Conservation (phyloP, 2,329 filamentous ascomycete species). For the Fusarium anthophilum region DNA sequence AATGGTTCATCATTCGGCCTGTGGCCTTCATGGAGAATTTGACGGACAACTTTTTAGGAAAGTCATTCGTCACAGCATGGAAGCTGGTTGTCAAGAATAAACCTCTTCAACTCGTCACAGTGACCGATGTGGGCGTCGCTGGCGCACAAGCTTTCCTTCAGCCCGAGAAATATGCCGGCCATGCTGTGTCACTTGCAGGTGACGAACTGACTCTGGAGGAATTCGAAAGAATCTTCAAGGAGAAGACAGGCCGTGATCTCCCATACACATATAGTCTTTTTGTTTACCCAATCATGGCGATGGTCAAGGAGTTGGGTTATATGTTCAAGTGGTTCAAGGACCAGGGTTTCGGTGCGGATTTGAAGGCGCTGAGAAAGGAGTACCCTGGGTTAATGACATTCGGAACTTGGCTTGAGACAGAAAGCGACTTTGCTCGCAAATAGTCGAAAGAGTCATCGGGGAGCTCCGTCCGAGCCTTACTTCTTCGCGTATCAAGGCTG, state of each 20-base stretch:
- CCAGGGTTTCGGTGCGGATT: conserved; percentile 7
- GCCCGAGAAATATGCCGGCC: conserved; percentile 7
- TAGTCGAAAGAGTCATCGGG: neutral
- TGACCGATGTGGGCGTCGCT: conserved; percentile 2
- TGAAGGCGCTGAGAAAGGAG: conserved; percentile 9
- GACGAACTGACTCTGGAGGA: conserved; percentile 10
- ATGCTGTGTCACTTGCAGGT: conserved; percentile 3
- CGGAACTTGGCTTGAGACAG: conserved; percentile 5
- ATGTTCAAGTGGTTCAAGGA: conserved; percentile 27
- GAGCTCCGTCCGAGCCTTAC: neutral
- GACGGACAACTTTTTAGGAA: conserved; percentile 43
- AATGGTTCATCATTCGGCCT: conserved; percentile 51
- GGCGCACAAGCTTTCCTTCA: conserved; percentile 8
- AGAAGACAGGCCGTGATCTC: conserved; percentile 2
- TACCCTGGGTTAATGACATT: conserved; percentile 4
- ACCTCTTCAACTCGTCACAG: conserved; percentile 20
- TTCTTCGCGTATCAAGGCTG: neutral
- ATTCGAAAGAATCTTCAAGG: neutral
- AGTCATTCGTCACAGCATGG: conserved; percentile 48
- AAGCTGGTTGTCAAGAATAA: conserved; percentile 43
- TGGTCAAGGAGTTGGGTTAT: conserved; percentile 17
- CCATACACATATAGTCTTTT: conserved; percentile 8
- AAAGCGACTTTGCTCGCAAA: conserved; percentile 14
- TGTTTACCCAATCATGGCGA: conserved; percentile 16
- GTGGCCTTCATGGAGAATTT: conserved; percentile 55